Evolutionary conservation across 306 rosid species (phyloP).

Genomic region (Arachis hypogaea): DNA sequence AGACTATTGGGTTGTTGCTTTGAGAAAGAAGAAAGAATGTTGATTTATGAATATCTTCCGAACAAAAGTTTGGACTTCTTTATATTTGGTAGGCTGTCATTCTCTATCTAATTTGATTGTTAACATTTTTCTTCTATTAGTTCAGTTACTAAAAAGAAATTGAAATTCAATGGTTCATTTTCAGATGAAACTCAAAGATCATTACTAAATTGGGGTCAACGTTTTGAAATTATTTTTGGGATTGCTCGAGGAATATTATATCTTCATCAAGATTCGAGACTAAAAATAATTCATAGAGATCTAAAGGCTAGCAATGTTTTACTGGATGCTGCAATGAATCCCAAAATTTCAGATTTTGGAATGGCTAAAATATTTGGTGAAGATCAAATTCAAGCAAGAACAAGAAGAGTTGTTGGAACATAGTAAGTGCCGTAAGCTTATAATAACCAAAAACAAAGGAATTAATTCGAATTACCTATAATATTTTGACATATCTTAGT

Average conservation of each 20-base stretch:
- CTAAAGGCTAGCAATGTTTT: constrained; percentile 51
- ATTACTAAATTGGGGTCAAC: constrained; percentile 33
- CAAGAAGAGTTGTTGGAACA: constrained; percentile 52
- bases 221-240: constrained; percentile 41
- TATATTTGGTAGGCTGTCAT: constrained; percentile 43
- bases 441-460: neutral
- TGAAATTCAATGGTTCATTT: neutral
- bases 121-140: neutral
- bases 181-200: constrained; percentile 33
- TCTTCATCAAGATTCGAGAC: constrained; percentile 54
- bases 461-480: neutral
- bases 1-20: constrained; percentile 41
- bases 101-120: neutral
- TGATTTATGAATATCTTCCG: constrained; percentile 49
- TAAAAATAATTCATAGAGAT: constrained; percentile 50
- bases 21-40: constrained; percentile 47
- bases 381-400: constrained; percentile 40
- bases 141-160: neutral
- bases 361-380: constrained; percentile 50
- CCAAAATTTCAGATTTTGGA: constrained; percentile 54
- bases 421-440: constrained; percentile 38
- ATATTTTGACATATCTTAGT: neutral
- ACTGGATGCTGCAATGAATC: constrained; percentile 41
- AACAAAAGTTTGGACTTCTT: constrained; percentile 59
- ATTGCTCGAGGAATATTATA: constrained; percentile 47